Base-by-base conservation (phyloP, 805 yeast species). In the Starmerella bombi region DNA sequence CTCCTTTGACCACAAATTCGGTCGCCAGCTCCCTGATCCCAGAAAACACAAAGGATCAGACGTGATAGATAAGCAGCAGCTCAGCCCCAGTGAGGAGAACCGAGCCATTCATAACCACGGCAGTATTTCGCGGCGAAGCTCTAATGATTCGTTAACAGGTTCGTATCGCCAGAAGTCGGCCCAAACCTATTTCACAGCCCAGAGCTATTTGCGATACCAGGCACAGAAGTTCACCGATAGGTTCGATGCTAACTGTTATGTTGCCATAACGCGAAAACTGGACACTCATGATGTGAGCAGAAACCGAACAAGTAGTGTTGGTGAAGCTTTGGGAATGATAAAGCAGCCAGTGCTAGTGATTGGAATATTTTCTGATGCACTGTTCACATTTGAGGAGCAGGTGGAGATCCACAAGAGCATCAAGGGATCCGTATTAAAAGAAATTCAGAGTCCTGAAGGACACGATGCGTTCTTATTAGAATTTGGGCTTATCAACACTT, bases 191-290 rank as follows among this genome's bases (percentile, higher is more conserved):
- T 91, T 91, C 62, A 81, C 97, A 0, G 98, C 98, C 2, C 98
- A 91, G 61, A 80, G 88, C 44, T 91, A 91, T 59, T 65, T 91
- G 49, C 71, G 98, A 44, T 91, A 91, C 60, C 98, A 91, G 59
- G 97, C 94, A 12, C 74, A 77, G 40, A 91, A 91, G 59, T 91
- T 91, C 58, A 76, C 86, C 35, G 68, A 73, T 32, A 67, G 98
- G 52, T 91, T 88, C 54, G 98, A 91, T 60, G 95, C 98, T 20
- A 91, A 91, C 58, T 91, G 97, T 62, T 91, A 91, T 61, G 85
- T 91, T 40, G 75, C 96, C 20, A 83, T 91, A 42, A 81, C 96
- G 0, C 70, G 97, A 54, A 91, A 91, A 59, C 64, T 91, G 25
- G 98, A 91, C 54, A 85, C 98, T 0, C 97, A 91, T 58, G 98